These are phyloP conservation scores for Neurospora sp. DNA, from an alignment of 495 filamentous ascomycete genomes.

Conservation along the genomic window DNA sequence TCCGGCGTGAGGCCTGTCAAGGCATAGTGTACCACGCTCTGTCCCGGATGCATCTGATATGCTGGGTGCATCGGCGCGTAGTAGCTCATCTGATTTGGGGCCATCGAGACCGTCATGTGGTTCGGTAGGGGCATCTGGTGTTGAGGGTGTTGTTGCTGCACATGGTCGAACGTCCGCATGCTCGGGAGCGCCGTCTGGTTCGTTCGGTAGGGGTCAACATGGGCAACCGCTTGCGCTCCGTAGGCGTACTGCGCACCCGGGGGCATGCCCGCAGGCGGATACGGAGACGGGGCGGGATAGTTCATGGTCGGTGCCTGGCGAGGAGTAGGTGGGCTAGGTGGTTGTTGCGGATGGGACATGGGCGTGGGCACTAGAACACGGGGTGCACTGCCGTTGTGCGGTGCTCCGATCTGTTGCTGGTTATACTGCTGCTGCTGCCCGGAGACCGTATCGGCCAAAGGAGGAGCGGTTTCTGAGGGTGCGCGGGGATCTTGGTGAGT, in stretches of 20 bases:
- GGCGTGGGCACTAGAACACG: constrained; percentile 8
- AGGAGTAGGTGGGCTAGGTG: constrained; percentile 22
- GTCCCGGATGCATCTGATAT: constrained; percentile 23
- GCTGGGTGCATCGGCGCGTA: constrained; percentile 37
- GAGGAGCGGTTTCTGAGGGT: not conserved
- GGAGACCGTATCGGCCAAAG: not conserved
- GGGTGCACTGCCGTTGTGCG: constrained; percentile 11
- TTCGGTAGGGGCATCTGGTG: constrained; percentile 27
- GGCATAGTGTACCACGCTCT: constrained; percentile 44
- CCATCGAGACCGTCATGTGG: constrained; percentile 27
- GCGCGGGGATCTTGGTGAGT: not conserved
- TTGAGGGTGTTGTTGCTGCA: constrained; percentile 32
- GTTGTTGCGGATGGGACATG: constrained; percentile 42
- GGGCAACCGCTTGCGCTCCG: constrained; percentile 21
- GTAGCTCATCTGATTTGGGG: constrained; percentile 22
- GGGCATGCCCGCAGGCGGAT: constrained; percentile 39
- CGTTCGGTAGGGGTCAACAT: constrained; percentile 21
- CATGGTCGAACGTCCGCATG: constrained; percentile 49
- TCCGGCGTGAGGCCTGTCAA: constrained; percentile 43
- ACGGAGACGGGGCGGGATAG: constrained; percentile 47
- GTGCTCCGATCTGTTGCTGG: not conserved
- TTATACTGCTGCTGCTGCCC: not conserved
- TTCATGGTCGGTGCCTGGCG: constrained; percentile 33
- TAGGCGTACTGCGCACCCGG: constrained; percentile 48
- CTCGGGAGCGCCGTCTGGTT: constrained; percentile 52